Conservation (phyloP, 768 basidiomycete genomes). For the Tricholoma flavovirens region DNA sequence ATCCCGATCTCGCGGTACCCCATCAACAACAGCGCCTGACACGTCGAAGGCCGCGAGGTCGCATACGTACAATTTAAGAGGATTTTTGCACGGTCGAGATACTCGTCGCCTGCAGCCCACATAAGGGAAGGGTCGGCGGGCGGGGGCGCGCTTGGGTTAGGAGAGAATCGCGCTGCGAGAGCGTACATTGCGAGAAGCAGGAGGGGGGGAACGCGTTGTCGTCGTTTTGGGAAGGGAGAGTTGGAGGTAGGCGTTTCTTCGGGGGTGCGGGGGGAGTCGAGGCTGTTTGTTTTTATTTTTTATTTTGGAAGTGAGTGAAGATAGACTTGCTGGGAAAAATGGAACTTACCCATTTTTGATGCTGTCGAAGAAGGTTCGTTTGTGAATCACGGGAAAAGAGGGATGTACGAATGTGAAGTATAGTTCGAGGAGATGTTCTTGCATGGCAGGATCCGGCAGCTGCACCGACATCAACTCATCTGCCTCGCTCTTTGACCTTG, state of each 20-base stretch:
- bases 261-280: slow-evolving; percentile 9
- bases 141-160: slow-evolving; percentile 25
- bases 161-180: slow-evolving; percentile 68
- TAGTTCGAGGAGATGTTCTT: slow-evolving; percentile 65
- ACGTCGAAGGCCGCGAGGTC: slow-evolving; percentile 66
- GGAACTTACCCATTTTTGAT: slow-evolving; percentile 35
- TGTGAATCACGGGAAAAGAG: slow-evolving; percentile 71
- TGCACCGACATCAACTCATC: slow-evolving; percentile 30
- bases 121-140: slow-evolving; percentile 56
- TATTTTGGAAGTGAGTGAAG: neutral
- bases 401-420: slow-evolving; percentile 85
- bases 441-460: slow-evolving; percentile 53
- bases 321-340: neutral
- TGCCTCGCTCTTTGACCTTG: slow-evolving; percentile 19
- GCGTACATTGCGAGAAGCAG: slow-evolving; percentile 82
- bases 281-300: slow-evolving; percentile 1
- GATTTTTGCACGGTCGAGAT: slow-evolving; percentile 59
- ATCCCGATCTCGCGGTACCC: slow-evolving; percentile 85
- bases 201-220: slow-evolving; percentile 51
- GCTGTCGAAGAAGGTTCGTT: slow-evolving; percentile 58
- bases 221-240: slow-evolving; percentile 35
- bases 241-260: slow-evolving; percentile 9
- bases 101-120: slow-evolving; percentile 79
- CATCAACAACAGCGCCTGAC: slow-evolving; percentile 75
- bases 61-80: slow-evolving; percentile 65